Conservation (phyloP, 305 asterid genomes). For the Solanum hybrid region DNA sequence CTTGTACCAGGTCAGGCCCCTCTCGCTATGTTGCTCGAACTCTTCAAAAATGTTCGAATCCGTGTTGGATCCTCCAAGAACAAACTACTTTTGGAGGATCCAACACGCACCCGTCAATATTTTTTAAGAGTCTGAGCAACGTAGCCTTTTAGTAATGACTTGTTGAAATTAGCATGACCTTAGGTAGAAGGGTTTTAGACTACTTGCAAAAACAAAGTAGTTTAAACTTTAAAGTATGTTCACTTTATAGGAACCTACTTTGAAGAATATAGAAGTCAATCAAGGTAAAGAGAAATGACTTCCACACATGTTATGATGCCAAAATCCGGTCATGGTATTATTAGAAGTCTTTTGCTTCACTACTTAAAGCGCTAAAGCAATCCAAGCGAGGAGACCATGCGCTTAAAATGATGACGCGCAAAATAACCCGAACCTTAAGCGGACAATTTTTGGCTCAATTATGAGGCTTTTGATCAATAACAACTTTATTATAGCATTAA, state of each 20-base stretch:
- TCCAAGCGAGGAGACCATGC: not conserved
- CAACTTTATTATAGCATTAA: not conserved
- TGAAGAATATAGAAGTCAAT: not conserved
- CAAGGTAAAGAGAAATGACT: not conserved
- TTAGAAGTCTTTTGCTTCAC: not conserved
- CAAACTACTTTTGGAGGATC: not conserved
- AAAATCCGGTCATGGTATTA: not conserved
- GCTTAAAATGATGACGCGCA: not conserved
- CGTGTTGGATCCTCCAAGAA: not conserved
- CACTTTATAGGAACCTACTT: not conserved
- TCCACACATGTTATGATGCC: not conserved
- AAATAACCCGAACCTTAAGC: not conserved
- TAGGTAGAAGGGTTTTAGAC: not conserved
- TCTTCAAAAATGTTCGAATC: not conserved
- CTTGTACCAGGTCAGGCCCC: not conserved
- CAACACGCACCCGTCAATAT: not conserved
- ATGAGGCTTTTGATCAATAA: not conserved
- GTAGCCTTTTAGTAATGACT: not conserved
- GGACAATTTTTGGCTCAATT: not conserved
- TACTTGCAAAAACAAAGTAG: not conserved
- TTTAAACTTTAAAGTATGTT: not conserved
- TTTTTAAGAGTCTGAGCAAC: not conserved
- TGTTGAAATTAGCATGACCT: not conserved
- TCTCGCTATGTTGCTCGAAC: not conserved
- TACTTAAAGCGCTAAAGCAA: not conserved